These are phyloP conservation scores for Prinsepia uniflora DNA, from an alignment of 306 rosid species.

Conservation along the genomic window DNA sequence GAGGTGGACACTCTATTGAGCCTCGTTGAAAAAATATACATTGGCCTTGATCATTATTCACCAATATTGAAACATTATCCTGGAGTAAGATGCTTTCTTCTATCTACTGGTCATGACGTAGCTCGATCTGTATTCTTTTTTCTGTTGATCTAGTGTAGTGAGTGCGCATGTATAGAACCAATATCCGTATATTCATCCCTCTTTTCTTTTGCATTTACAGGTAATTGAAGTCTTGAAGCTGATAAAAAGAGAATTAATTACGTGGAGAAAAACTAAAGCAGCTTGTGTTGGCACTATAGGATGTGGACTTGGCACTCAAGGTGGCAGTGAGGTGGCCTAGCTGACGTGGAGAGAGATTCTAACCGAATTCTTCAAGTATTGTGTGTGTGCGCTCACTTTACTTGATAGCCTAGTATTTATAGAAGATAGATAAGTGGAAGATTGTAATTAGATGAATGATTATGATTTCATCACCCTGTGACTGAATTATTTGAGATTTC, in stretches of 20 bases:
- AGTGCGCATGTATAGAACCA: background rate
- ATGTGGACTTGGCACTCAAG: no score
- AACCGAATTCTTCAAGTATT: background rate
- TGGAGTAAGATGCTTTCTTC: conserved; percentile 58
- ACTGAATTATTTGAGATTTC: no score
- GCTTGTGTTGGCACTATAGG: no score
- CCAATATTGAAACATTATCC: conserved; percentile 90
- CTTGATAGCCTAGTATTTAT: no score
- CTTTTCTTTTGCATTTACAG: conserved; percentile 39
- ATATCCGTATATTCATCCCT: background rate
- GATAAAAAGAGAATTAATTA: conserved; percentile 66
- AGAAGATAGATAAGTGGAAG: no score
- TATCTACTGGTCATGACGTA: background rate
- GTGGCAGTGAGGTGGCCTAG: no score
- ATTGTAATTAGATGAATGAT: no score
- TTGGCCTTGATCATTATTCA: conserved; percentile 89
- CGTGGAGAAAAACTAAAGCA: conserved; percentile 37
- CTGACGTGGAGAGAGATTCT: no score
- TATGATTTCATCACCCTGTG: no score
- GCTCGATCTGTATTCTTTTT: background rate
- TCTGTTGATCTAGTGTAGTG: background rate
- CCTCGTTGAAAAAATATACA: conserved; percentile 66
- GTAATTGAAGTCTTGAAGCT: conserved; percentile 72
- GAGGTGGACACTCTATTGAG: conserved; percentile 60
- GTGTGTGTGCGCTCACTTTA: no score